A percentile compares a stretch with the other conserved stretches of the same genome.
These are phyloP conservation scores for Podospora comata DNA, from an alignment of 495 filamentous ascomycete genomes.

Conservation along the genomic window DNA sequence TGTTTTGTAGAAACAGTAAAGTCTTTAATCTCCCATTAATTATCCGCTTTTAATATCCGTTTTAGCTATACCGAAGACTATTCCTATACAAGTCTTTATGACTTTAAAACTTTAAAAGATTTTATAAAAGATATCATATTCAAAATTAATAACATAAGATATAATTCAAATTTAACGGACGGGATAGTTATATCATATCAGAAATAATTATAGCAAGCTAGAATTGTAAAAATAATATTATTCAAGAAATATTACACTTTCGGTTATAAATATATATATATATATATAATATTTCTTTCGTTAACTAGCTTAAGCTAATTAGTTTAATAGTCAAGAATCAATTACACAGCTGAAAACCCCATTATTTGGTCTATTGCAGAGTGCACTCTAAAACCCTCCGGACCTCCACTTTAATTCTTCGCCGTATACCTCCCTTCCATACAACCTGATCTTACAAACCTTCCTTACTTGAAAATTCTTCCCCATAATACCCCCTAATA, in stretches of 20 bases:
- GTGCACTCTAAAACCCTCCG: too few species aligned
- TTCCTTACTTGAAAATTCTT: neutral
- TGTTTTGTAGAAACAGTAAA: constrained; percentile 16
- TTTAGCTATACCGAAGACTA: constrained; percentile 16
- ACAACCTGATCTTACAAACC: too few species aligned
- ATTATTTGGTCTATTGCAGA: too few species aligned
- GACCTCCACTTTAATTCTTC: too few species aligned
- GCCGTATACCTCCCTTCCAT: too few species aligned
- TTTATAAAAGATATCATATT: constrained; percentile 18
- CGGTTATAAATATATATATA: constrained; percentile 4
- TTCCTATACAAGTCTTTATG: constrained; percentile 1
- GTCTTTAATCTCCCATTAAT: constrained; percentile 11
- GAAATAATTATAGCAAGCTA: neutral
- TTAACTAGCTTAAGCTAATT: neutral
- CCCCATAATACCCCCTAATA: neutral
- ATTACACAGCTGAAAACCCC: too few species aligned
- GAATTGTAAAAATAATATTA: neutral
- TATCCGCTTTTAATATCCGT: constrained; percentile 12
- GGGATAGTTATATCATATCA: neutral
- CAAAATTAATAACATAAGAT: constrained; percentile 5
- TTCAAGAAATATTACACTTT: neutral
- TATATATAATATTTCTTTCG: neutral
- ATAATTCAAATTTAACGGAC: constrained; percentile 2
- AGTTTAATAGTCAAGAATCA: neutral
- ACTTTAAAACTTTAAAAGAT: constrained; percentile 15